Evolutionary conservation across 345 rosid genomes (phyloP).

Genomic region (Pistacia vera): DNA sequence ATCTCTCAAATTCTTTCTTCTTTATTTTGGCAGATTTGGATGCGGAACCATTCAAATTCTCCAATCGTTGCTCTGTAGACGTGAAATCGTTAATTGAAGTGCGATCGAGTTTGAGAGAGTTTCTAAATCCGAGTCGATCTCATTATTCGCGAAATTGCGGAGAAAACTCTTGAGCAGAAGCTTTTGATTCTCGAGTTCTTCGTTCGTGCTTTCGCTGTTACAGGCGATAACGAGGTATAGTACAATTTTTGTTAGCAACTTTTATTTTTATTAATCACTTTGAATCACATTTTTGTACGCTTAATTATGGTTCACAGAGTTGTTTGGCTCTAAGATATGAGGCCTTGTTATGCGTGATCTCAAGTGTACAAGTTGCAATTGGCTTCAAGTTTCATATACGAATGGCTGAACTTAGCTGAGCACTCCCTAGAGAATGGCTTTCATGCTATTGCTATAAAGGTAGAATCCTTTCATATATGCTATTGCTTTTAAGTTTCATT

Average conservation of each 20-base stretch:
- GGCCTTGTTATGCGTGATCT: slow-evolving; percentile 60
- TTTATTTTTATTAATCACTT: neutral
- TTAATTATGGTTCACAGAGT: slow-evolving; percentile 39
- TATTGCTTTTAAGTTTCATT: slow-evolving; percentile 30
- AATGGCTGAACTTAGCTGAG: slow-evolving; percentile 73
- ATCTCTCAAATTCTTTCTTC: neutral
- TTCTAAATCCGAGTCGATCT: slow-evolving; percentile 52
- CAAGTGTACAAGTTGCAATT: slow-evolving; percentile 43
- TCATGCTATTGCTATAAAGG: slow-evolving; percentile 59
- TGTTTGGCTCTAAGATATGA: slow-evolving; percentile 80
- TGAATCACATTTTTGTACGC: neutral
- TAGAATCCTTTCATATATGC: slow-evolving; percentile 20
- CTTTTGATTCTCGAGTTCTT: slow-evolving; percentile 74
- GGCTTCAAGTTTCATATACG: slow-evolving; percentile 51
- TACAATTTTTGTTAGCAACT: neutral
- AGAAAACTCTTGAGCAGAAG: slow-evolving; percentile 48
- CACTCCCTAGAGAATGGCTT: slow-evolving; percentile 59
- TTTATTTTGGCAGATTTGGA: slow-evolving; percentile 52
- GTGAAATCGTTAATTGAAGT: slow-evolving; percentile 42
- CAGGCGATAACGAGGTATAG: slow-evolving; percentile 72
- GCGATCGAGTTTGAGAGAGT: slow-evolving; percentile 45
- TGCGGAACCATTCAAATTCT: slow-evolving; percentile 60
- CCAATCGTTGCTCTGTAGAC: slow-evolving; percentile 53
- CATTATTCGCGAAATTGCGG: slow-evolving; percentile 41
- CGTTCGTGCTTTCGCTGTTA: slow-evolving; percentile 66